Base-by-base conservation (phyloP, 1,284 basidiomycete species). In the Earliella scabrosa region DNA sequence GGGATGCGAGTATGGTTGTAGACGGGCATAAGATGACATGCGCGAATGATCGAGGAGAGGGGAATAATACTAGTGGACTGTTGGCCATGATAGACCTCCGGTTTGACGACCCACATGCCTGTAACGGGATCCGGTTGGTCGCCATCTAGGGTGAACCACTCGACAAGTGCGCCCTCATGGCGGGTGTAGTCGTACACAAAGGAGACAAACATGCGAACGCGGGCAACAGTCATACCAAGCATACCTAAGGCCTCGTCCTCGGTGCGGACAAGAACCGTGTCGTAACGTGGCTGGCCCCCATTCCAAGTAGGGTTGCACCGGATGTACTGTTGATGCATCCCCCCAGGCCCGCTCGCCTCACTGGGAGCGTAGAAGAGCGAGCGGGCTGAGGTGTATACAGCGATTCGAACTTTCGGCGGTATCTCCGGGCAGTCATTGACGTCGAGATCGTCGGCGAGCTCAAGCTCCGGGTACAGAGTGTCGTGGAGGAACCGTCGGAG, bases 351-450 rank as follows among this genome's bases (percentile, higher is more conserved):
- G 26, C 52, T 61, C 2, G 35, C 40, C 20, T 72, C 70, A 44
- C 70, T 70, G 2, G 68, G 70, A 13, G 71, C 68, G 47, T 64
- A 66, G 44, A 57, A 70, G 1, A 35, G 45, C 0, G 64, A 59
- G 0, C 47, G 32, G 0, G 64, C 63, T 1, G 64, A 65, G 7
- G 41, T 35, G 7, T 50, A 60, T 0, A 63, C 23, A 4, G 27
- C 3, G 5, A 64, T 20, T 1, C 27, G 23, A 6, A 27, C 35
- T 7, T 16, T 7, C 0, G 23, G 32, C 4, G 23, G 2, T 10
- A 66, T n/a, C n/a, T n/a, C n/a, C n/a, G 41, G 63, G 13, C 52
- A 59, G 2, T 23, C 18, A 4, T 23, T 20, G 0, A 55, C 44
- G 2, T 23, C 26, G 1, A 50, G 24, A 16, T 52, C 41, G 1